phyloP scores from a whole-genome alignment of 208 protist genomes.

The Leptomonas pyrrhocoris region DNA sequence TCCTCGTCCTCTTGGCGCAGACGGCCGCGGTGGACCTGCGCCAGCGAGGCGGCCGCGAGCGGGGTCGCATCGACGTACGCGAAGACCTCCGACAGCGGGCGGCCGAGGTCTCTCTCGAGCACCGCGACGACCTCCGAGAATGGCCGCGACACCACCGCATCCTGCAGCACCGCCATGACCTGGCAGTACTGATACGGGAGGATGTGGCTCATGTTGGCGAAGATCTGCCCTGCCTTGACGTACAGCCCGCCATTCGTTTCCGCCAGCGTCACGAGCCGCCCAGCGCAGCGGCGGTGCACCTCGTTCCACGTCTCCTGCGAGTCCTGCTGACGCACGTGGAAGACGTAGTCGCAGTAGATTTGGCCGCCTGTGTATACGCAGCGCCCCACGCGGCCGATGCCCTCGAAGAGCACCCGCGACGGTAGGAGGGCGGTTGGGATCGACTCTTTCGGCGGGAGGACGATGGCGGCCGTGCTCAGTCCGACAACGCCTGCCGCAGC shows the following conservation, averaged over 20 bases:
- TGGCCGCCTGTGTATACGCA: constrained; percentile 64
- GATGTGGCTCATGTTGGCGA: constrained; percentile 94
- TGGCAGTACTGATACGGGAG: constrained; percentile 90
- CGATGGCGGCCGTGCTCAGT: constrained; percentile 35
- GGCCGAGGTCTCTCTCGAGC: constrained; percentile 67
- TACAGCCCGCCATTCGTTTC: constrained; percentile 94
- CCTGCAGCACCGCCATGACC: constrained; percentile 82
- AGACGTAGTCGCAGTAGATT: constrained; percentile 80
- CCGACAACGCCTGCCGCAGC: constrained; percentile 27
- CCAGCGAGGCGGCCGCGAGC: constrained; percentile 89
- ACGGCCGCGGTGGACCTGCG: constrained; percentile 86
- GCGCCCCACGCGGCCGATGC: constrained; percentile 76
- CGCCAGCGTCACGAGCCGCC: constrained; percentile 73
- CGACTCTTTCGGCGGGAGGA: constrained; percentile 71
- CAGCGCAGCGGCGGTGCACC: constrained; percentile 76
- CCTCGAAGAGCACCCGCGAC: constrained; percentile 77
- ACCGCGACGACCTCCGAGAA: constrained; percentile 82
- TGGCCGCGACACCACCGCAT: constrained; percentile 73
- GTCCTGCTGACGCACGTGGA: constrained; percentile 44
- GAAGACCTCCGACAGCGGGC: constrained; percentile 66
- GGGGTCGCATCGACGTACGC: constrained; percentile 64
- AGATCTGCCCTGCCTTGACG: constrained; percentile 95
- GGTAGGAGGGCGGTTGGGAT: constrained; percentile 67
- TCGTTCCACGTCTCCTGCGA: constrained; percentile 72
- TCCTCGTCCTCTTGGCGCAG: constrained; percentile 66